A percentile compares a stretch with the other conserved stretches of the same genome.
These are phyloP conservation scores for Knufia fluminis DNA, from an alignment of 2,329 filamentous ascomycete genomes.

Conservation along the genomic window DNA sequence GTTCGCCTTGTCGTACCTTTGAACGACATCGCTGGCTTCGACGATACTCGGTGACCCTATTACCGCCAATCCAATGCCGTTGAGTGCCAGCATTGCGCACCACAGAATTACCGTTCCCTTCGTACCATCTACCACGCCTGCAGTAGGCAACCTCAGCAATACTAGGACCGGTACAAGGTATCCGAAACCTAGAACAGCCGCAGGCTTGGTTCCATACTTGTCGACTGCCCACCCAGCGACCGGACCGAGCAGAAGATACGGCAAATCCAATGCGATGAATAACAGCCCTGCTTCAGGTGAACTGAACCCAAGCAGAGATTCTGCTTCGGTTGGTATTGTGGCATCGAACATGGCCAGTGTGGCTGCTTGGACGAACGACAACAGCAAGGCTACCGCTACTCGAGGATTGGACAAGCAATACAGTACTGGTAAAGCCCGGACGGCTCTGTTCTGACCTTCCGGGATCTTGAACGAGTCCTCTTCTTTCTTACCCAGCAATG, in stretches of 20 bases:
- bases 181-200: constrained; percentile 24
- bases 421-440: constrained; percentile 31
- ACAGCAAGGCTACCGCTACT: constrained; percentile 19
- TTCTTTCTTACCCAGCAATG: constrained; percentile 30
- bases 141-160: constrained; percentile 22
- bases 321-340: constrained; percentile 21
- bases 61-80: constrained; percentile 44
- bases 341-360: constrained; percentile 22
- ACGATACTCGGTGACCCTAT: constrained; percentile 49
- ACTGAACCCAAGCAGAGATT: constrained; percentile 18
- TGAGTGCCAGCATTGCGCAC: constrained; percentile 37
- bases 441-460: constrained; percentile 31
- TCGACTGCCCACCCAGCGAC: constrained; percentile 33
- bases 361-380: constrained; percentile 21
- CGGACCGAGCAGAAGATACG: constrained; percentile 19
- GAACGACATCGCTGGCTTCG: constrained; percentile 47
- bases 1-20: constrained; percentile 48
- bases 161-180: constrained; percentile 20
- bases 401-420: constrained; percentile 17
- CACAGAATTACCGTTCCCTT: constrained; percentile 32
- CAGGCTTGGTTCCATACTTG: constrained; percentile 30
- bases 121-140: constrained; percentile 29
- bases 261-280: constrained; percentile 34
- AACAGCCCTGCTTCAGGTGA: constrained; percentile 30
- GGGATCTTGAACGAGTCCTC: constrained; percentile 37